Base-by-base conservation (phyloP, 208 protist genomes). In the Zelonia costaricensis region DNA sequence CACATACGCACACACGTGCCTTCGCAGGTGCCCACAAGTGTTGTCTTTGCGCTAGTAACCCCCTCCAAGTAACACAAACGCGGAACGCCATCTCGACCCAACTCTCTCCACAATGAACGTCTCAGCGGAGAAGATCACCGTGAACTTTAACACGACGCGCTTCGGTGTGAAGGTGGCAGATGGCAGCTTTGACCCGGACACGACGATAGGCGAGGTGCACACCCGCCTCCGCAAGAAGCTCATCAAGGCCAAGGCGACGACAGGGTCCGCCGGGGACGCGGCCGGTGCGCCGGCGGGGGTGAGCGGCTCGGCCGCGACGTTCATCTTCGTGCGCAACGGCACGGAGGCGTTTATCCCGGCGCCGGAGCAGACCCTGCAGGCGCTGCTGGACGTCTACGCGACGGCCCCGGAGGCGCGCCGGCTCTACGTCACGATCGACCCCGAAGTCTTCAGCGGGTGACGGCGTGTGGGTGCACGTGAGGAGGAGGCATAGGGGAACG, bases 291-390 rank as follows among this genome's bases (percentile, higher is more conserved):
- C 62, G 33, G 47, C 67, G 25, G 45, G 42, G 22, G 35, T 51
- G 18, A 44, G 58, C 12, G 47, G 49, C 22, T 49, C 36, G 10
- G 43, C 35, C n/a, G 52, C 75, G 7, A 75, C 80, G 13, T 82
- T 87, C 62, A 33, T 92, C 25, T 85, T 88, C 31, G 39, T 92
- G n/a, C 71, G 76, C 36, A 80, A 86, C 53, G 81, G 75, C 16
- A 80, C 81, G 15, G 78, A 88, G 28, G 78, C 74, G 13, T 92
- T 92, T 38, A 84, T 92, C 44, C 85, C 85, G 10, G 74, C 81
- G 27, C 80, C 85, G 12, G 76, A 92, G 43, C 76, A 85, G 33
- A 92, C 81, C 20, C 46, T 92, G 42, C 76, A 68, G 39, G 64
- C 74, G 7, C 71, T 92, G 20, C 45, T 83, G 4, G 75, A 84